Percentiles rank a stretch among this genome's conserved stretches.
Conservation (phyloP, 441 rosid genomes). For the Melastoma candidum region DNA sequence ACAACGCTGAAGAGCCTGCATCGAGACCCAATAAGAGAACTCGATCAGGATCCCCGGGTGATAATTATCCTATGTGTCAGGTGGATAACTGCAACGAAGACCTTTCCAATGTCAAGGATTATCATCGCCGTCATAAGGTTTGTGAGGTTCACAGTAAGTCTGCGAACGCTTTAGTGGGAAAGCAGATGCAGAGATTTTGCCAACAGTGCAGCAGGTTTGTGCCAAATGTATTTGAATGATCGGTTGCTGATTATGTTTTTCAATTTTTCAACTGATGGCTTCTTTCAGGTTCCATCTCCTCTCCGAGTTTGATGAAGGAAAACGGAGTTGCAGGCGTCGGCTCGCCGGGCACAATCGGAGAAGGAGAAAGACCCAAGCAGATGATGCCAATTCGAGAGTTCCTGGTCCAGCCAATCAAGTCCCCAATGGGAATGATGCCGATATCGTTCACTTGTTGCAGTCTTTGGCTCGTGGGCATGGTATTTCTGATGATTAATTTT, state of each 20-base stretch:
- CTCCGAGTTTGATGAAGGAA: slow-evolving; percentile 68
- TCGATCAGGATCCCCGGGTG: slow-evolving; percentile 68
- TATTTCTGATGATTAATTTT: slow-evolving; percentile 13
- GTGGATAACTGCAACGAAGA: slow-evolving; percentile 76
- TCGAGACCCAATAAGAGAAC: slow-evolving; percentile 59
- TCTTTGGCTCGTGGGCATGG: slow-evolving; percentile 62
- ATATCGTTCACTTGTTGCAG: slow-evolving; percentile 57
- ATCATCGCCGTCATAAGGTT: slow-evolving; percentile 87
- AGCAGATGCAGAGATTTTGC: slow-evolving; percentile 94
- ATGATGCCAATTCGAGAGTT: slow-evolving; percentile 39
- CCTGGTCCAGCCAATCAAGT: slow-evolving; percentile 37
- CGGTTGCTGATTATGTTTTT: background rate
- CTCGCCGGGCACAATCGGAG: slow-evolving; percentile 63
- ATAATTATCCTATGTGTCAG: slow-evolving; percentile 68
- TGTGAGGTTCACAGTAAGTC: slow-evolving; percentile 84
- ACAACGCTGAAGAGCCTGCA: slow-evolving; percentile 34
- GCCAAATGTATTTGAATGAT: background rate
- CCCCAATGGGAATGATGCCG: slow-evolving; percentile 31
- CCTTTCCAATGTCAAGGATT: slow-evolving; percentile 73
- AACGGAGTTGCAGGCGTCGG: slow-evolving; percentile 71
- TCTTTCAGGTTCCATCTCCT: slow-evolving; percentile 53
- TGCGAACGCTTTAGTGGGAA: slow-evolving; percentile 58
- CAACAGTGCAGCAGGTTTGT: slow-evolving; percentile 94
- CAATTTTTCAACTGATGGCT: too few species aligned
- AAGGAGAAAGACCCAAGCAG: slow-evolving; percentile 68